Conservation (phyloP, 1,284 basidiomycete species). For the Sanghuangporus baumii region DNA sequence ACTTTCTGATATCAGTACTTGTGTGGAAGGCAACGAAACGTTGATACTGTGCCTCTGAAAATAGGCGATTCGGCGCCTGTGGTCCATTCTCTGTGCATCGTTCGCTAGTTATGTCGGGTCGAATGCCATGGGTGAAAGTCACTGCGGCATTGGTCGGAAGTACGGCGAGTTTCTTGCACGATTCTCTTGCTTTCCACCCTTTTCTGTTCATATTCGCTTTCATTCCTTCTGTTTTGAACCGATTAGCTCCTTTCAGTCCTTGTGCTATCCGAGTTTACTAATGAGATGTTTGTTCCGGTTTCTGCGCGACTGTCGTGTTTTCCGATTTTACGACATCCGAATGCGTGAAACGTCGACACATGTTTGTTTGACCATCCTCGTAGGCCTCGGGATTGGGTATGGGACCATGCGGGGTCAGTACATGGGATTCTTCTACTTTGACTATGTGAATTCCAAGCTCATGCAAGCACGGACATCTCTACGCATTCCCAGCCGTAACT, state of each 20-base stretch:
- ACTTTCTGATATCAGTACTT: background rate
- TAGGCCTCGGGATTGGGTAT: conserved; percentile 16
- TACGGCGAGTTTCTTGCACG: background rate
- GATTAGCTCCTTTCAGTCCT: background rate
- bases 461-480: background rate
- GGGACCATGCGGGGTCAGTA: conserved; percentile 15
- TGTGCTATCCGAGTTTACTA: background rate
- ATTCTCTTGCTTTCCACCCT: background rate
- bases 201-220: background rate
- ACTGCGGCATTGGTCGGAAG: conserved; percentile 12
- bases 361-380: background rate
- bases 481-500: conserved; percentile 14
- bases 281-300: too few relatives aligned
- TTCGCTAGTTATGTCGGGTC: conserved; percentile 5
- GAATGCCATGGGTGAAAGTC: conserved; percentile 17
- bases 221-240: background rate
- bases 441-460: background rate
- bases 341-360: too few relatives aligned
- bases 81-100: background rate
- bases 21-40: too few relatives aligned
- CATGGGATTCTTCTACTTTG: background rate
- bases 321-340: background rate
- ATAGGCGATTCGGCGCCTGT: background rate
- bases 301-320: background rate
- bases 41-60: too few relatives aligned